Evolutionary conservation across 2,329 filamentous ascomycete species (phyloP).

Genomic region (Ophiognomonia clavigignenti-juglandacearum): DNA sequence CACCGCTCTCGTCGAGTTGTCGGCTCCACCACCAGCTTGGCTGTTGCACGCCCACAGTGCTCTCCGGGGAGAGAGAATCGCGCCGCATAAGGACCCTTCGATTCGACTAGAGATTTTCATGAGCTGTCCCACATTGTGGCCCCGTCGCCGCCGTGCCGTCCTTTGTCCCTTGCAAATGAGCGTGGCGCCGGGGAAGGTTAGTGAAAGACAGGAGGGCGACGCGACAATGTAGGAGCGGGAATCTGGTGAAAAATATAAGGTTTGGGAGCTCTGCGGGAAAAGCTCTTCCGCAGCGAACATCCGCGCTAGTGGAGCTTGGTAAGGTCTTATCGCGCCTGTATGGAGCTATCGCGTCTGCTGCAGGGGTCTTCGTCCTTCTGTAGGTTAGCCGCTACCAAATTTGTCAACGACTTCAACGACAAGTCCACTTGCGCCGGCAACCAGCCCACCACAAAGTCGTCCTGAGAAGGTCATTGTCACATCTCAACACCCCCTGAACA

Average conservation of each 20-base stretch:
- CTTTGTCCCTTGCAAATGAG: slow-evolving; percentile 17
- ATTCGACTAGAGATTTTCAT: slow-evolving; percentile 58
- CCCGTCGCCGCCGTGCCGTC: slow-evolving; percentile 25
- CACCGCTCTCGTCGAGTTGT: slow-evolving; percentile 4
- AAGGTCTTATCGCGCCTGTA: slow-evolving; percentile 13
- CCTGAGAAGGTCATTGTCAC: no score
- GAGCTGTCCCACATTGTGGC: slow-evolving; percentile 48
- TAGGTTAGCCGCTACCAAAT: slow-evolving; percentile 33
- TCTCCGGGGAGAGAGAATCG: slow-evolving; percentile 43
- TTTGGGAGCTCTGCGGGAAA: slow-evolving; percentile 5
- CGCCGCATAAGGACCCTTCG: slow-evolving; percentile 55
- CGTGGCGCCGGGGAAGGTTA: slow-evolving; percentile 7
- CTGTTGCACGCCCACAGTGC: neutral
- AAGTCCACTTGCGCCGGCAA: slow-evolving; percentile 22
- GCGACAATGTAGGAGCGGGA: no score
- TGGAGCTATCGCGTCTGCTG: slow-evolving; percentile 1
- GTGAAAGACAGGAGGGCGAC: neutral
- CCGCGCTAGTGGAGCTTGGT: slow-evolving; percentile 3
- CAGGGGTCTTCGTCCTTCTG: slow-evolving; percentile 4
- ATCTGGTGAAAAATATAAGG: neutral
- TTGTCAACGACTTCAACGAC: slow-evolving; percentile 26
- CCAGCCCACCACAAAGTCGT: slow-evolving; percentile 7
- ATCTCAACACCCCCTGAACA: no score
- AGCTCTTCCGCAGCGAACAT: slow-evolving; percentile 1
- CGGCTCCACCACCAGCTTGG: no score